Percentiles rank a stretch among this genome's conserved stretches.
Conservation (phyloP, 106 monocot genomes). For the Chionographis japonica region DNA sequence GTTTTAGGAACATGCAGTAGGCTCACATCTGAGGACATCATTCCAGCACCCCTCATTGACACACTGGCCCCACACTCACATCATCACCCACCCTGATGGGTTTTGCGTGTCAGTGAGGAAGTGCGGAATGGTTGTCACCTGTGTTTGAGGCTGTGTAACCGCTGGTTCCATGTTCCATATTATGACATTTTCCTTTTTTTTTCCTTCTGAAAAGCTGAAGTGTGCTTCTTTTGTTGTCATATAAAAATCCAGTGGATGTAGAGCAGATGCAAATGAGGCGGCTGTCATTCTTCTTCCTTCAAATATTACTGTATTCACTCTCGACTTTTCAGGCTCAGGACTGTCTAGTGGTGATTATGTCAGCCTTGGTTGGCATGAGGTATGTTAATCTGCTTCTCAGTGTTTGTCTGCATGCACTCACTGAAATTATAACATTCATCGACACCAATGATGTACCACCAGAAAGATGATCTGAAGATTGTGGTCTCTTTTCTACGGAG, state of each 20-base stretch:
- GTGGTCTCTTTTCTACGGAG: conserved; percentile 70
- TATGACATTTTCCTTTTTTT: neutral
- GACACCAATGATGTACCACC: conserved; percentile 2
- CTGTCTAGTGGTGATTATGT: conserved; percentile 75
- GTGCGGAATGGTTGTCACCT: too few relatives aligned
- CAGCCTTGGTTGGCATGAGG: conserved; percentile 95
- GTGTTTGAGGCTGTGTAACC: too few relatives aligned
- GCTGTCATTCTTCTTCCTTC: conserved; percentile 78
- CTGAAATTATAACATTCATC: neutral
- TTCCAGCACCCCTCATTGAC: too few relatives aligned
- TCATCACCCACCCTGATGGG: too few relatives aligned
- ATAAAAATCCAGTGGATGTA: conserved; percentile 59
- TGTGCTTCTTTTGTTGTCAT: neutral
- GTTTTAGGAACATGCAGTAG: too few relatives aligned
- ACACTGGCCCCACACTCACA: too few relatives aligned
- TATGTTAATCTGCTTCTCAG: conserved; percentile 10
- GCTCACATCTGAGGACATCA: too few relatives aligned
- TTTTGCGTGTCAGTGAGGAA: too few relatives aligned
- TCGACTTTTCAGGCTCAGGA: conserved; percentile 82
- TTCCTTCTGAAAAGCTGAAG: neutral
- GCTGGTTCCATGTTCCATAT: too few relatives aligned
- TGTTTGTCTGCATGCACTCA: neutral
- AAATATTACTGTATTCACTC: conserved; percentile 81
- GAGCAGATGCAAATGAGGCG: conserved; percentile 87
- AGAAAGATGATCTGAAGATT: conserved; percentile 91